phyloP scores from a whole-genome alignment of 305 asterid species.

The Striga hermonthica region DNA sequence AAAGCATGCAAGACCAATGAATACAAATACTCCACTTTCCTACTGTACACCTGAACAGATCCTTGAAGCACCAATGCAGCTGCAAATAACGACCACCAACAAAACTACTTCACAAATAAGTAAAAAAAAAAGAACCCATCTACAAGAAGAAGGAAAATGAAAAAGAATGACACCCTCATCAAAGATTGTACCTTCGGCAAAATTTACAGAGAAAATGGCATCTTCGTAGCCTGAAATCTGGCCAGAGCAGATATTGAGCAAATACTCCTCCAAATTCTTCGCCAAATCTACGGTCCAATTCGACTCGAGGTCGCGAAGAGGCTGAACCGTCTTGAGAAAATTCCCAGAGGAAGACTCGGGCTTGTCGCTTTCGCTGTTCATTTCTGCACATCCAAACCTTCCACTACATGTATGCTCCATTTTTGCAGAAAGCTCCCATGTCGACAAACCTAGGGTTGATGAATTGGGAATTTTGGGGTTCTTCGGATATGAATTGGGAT shows the following conservation, averaged over 20 bases:
- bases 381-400: slow-evolving; percentile 28
- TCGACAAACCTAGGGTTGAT: slow-evolving; percentile 23
- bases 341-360: slow-evolving; percentile 45
- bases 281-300: slow-evolving; percentile 93
- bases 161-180: background rate
- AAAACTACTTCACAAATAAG: slow-evolving; percentile 16
- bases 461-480: slow-evolving; percentile 26
- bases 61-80: slow-evolving; percentile 99
- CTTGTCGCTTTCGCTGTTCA: slow-evolving; percentile 40
- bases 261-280: slow-evolving; percentile 72
- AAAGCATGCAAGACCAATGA: slow-evolving; percentile 86
- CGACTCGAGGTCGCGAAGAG: slow-evolving; percentile 76
- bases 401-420: slow-evolving; percentile 25
- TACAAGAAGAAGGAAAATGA: background rate
- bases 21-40: slow-evolving; percentile 92
- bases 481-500: background rate
- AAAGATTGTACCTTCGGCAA: slow-evolving; percentile 72
- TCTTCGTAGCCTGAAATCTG: slow-evolving; percentile 58
- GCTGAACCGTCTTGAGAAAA: slow-evolving; percentile 60
- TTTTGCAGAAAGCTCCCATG: slow-evolving; percentile 2
- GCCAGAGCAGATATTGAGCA: slow-evolving; percentile 86
- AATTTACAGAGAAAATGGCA: slow-evolving; percentile 56
- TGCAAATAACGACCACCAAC: slow-evolving; percentile 39
- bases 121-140: background rate
- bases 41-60: slow-evolving; percentile 90